A percentile compares a stretch with the other conserved stretches of the same genome.
phyloP scores from a whole-genome alignment of 192 early-diverging fungal genomes.

The Umbelopsis sp. region DNA sequence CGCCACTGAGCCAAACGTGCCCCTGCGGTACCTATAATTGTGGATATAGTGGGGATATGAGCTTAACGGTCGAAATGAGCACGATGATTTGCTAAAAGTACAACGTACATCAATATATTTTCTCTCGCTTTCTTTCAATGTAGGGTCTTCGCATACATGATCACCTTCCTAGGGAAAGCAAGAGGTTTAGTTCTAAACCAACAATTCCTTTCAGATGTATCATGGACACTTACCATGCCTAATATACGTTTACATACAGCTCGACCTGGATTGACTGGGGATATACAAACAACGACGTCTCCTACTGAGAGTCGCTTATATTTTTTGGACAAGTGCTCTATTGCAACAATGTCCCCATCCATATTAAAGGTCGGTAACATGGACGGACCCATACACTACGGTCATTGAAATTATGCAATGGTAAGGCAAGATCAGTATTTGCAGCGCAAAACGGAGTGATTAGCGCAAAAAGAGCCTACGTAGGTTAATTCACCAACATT shows the following conservation, averaged over 20 bases:
- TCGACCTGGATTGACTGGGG: constrained; percentile 67
- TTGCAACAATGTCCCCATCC: constrained; percentile 72
- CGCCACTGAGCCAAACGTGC: constrained; percentile 91
- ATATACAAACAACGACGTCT: constrained; percentile 77
- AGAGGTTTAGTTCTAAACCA: background rate
- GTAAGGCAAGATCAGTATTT: constrained; percentile 9
- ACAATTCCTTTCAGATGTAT: background rate
- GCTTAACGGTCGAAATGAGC: background rate
- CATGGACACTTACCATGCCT: constrained; percentile 56
- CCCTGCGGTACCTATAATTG: constrained; percentile 72
- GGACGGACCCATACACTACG: constrained; percentile 78
- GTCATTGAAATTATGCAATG: too few species aligned
- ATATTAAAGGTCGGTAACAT: constrained; percentile 93
- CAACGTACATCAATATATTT: constrained; percentile 62
- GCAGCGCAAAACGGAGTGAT: background rate
- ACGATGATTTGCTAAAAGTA: background rate
- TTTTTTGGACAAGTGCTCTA: constrained; percentile 66
- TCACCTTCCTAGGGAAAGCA: constrained; percentile 68
- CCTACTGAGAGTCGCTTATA: constrained; percentile 64
- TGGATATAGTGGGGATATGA: background rate
- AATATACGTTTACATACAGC: constrained; percentile 82
- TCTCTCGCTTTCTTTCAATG: constrained; percentile 40
- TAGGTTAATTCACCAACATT: constrained; percentile 77
- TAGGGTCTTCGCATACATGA: constrained; percentile 77
- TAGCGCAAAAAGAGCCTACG: constrained; percentile 47